phyloP scores from a whole-genome alignment of 1,284 basidiomycete species.

The Ganoderma leucocontextum region DNA sequence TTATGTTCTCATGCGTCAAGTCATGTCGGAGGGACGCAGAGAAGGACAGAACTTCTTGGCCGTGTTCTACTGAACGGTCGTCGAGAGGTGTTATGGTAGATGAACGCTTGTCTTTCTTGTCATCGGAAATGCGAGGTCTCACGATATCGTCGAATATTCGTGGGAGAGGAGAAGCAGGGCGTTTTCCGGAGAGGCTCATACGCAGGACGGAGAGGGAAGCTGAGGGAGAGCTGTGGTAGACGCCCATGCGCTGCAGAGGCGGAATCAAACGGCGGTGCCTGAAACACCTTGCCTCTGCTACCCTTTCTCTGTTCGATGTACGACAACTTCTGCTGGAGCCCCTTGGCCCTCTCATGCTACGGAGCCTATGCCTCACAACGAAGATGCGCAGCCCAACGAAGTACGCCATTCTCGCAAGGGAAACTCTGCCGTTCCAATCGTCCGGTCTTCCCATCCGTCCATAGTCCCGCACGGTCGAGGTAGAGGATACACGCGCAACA shows the following conservation, averaged over 20 bases:
- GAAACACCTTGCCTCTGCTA: not conserved
- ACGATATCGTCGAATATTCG: constrained; percentile 19
- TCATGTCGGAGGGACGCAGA: constrained; percentile 5
- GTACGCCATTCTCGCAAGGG: constrained; percentile 48
- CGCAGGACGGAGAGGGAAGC: not conserved
- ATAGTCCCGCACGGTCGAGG: constrained; percentile 9
- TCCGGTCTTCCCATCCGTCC: constrained; percentile 34
- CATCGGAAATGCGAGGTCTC: constrained; percentile 1
- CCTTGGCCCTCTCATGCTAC: not conserved
- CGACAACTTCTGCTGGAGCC: not conserved
- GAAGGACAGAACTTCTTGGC: constrained; percentile 29
- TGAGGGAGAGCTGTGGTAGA: not conserved
- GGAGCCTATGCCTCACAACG: constrained; percentile 37
- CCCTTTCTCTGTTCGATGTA: constrained; percentile 4
- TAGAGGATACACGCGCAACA: constrained; percentile 10
- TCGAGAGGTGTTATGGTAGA: not conserved
- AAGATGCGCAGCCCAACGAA: constrained; percentile 56
- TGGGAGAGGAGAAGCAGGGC: constrained; percentile 27
- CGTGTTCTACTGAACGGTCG: constrained; percentile 13
- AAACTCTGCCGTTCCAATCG: constrained; percentile 41
- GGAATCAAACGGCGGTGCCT: not conserved
- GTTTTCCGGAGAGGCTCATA: constrained; percentile 26
- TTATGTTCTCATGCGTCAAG: constrained; percentile 22
- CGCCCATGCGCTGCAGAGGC: not conserved
- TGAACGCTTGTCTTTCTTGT: constrained; percentile 12